A percentile compares a stretch with the other conserved stretches of the same genome.
Conservation (phyloP, 208 protist genomes). For the Wallacemonas sp. region DNA sequence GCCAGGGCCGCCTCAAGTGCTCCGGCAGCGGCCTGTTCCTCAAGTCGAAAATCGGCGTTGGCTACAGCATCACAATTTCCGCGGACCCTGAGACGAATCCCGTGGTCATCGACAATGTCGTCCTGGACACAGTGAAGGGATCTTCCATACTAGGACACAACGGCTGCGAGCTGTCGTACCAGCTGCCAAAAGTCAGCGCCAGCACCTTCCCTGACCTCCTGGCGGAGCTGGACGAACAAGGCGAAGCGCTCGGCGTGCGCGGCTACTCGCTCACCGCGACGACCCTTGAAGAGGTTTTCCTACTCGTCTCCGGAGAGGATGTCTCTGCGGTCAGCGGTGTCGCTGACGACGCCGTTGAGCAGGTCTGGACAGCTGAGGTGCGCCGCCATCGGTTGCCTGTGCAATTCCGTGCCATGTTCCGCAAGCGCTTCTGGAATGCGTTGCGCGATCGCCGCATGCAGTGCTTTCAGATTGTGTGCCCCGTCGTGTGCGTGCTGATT, state of each 20-base stretch:
- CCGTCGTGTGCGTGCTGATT: constrained; percentile 43
- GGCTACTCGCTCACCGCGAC: constrained; percentile 33
- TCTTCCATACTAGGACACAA: constrained; percentile 20
- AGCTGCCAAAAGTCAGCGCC: constrained; percentile 34
- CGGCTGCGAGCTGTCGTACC: constrained; percentile 43
- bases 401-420: constrained; percentile 32
- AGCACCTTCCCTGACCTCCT: constrained; percentile 37
- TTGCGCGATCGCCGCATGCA: constrained; percentile 35
- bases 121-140: constrained; percentile 24
- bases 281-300: constrained; percentile 68
- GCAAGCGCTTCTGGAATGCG: constrained; percentile 41
- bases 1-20: constrained; percentile 56
- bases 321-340: constrained; percentile 13
- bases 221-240: constrained; percentile 26
- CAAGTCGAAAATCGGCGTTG: constrained; percentile 51
- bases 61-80: constrained; percentile 50
- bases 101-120: constrained; percentile 19
- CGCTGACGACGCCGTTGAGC: not conserved
- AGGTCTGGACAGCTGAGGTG: constrained; percentile 21
- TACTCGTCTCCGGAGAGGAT: constrained; percentile 25
- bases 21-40: constrained; percentile 52
- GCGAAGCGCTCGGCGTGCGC: constrained; percentile 23
- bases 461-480: constrained; percentile 43
- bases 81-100: constrained; percentile 10
- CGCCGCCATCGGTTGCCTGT: not conserved